Conservation (phyloP, 345 rosid genomes). For the Lepidium sativum region DNA sequence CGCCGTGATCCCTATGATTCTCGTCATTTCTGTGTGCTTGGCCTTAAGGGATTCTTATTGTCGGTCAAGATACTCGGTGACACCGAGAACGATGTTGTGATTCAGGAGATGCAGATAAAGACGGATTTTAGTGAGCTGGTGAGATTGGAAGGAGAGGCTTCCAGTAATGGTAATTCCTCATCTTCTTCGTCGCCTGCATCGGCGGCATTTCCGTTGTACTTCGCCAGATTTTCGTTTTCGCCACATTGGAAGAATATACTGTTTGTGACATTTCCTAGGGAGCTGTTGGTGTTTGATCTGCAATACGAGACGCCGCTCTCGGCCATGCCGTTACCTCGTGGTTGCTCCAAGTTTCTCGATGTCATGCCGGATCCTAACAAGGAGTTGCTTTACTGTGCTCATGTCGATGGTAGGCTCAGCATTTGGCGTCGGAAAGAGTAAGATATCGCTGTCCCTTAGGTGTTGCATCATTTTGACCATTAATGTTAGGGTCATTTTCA, state of each 20-base stretch:
- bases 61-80: conserved; percentile 73
- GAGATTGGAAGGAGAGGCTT: conserved; percentile 60
- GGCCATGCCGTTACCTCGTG: conserved; percentile 62
- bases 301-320: conserved; percentile 65
- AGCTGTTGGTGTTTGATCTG: conserved; percentile 80
- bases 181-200: conserved; percentile 60
- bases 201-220: conserved; percentile 58
- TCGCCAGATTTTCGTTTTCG: conserved; percentile 66
- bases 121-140: conserved; percentile 57
- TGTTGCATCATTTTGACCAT: not conserved
- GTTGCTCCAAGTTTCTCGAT: conserved; percentile 81
- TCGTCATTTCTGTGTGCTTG: conserved; percentile 72
- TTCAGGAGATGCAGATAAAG: conserved; percentile 51
- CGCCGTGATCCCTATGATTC: conserved; percentile 87
- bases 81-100: conserved; percentile 47
- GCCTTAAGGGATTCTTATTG: conserved; percentile 65
- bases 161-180: conserved; percentile 22
- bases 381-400: conserved; percentile 79
- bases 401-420: conserved; percentile 86
- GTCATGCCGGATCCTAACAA: conserved; percentile 74
- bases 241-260: conserved; percentile 73
- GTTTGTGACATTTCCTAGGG: conserved; percentile 81
- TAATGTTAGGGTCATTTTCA: not conserved
- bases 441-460: conserved; percentile 2
- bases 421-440: conserved; percentile 92